Conservation (phyloP, 176 grass and related monocot species). For the Carex parvula region DNA sequence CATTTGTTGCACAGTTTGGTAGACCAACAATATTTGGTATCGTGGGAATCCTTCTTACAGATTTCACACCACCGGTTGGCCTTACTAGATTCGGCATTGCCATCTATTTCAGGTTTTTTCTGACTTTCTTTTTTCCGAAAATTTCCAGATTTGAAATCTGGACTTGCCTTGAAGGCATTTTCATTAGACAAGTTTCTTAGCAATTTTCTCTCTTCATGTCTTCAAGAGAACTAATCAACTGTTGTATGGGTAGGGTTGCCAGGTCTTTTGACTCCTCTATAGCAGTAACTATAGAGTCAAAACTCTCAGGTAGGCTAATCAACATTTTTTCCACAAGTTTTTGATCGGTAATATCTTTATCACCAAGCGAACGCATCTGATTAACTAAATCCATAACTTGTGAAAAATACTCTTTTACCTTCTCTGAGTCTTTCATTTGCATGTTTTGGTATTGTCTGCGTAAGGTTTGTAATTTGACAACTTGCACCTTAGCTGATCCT, state of each 20-base stretch:
- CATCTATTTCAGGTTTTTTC: not conserved
- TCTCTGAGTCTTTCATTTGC: too few species aligned
- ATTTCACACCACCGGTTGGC: not conserved
- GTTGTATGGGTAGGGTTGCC: not conserved
- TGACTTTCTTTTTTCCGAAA: not conserved
- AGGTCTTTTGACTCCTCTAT: conserved; percentile 19
- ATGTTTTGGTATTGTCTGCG: too few species aligned
- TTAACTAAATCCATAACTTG: too few species aligned
- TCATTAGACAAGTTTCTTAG: not conserved
- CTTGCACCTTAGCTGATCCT: too few species aligned
- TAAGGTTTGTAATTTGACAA: too few species aligned
- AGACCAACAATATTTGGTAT: too few species aligned
- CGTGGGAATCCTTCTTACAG: too few species aligned
- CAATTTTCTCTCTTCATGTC: conserved; percentile 4
- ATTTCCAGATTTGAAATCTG: not conserved
- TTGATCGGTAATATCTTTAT: not conserved
- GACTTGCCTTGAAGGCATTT: not conserved
- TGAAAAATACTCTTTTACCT: too few species aligned
- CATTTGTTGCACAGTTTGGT: too few species aligned
- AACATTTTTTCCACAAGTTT: not conserved
- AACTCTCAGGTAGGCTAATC: not conserved
- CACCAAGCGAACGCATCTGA: not conserved
- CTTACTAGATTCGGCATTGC: not conserved
- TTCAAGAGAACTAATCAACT: not conserved
- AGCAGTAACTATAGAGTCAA: not conserved